Conservation (phyloP, 805 yeast genomes). For the Wickerhamiella occidentalis region DNA sequence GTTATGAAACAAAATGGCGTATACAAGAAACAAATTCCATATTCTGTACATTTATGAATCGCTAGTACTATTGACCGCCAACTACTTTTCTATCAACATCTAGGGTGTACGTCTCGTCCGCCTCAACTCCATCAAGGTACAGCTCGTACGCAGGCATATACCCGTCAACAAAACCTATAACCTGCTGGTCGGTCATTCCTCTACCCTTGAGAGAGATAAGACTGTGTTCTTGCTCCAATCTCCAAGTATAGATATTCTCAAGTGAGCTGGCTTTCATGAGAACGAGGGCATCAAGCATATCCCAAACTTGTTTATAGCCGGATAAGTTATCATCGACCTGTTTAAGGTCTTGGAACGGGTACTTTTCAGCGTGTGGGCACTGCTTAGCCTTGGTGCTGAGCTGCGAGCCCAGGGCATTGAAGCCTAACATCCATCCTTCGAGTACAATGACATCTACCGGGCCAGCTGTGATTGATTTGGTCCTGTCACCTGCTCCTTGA, state of each 20-base stretch:
- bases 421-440: conserved; percentile 96
- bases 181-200: conserved; percentile 75
- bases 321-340: conserved; percentile 42
- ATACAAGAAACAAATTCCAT: too few species aligned
- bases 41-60: too few species aligned
- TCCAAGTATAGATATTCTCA: conserved; percentile 62
- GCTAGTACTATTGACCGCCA: too few species aligned
- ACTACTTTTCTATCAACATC: not conserved
- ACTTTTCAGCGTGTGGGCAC: conserved; percentile 17
- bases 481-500: conserved; percentile 71
- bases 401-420: conserved; percentile 32
- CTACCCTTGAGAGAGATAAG: conserved; percentile 41
- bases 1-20: too few species aligned
- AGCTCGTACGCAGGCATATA: conserved; percentile 78
- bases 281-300: conserved; percentile 45
- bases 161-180: conserved; percentile 56
- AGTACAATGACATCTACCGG: conserved; percentile 47
- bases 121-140: conserved; percentile 28
- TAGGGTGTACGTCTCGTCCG: not conserved
- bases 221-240: conserved; percentile 58
- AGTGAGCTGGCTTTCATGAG: conserved; percentile 49
- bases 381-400: conserved; percentile 19
- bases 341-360: conserved; percentile 24
- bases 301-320: conserved; percentile 45
- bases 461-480: not conserved